phyloP scores from a whole-genome alignment of 2,329 filamentous ascomycete species.

The Penicillium sp. region DNA sequence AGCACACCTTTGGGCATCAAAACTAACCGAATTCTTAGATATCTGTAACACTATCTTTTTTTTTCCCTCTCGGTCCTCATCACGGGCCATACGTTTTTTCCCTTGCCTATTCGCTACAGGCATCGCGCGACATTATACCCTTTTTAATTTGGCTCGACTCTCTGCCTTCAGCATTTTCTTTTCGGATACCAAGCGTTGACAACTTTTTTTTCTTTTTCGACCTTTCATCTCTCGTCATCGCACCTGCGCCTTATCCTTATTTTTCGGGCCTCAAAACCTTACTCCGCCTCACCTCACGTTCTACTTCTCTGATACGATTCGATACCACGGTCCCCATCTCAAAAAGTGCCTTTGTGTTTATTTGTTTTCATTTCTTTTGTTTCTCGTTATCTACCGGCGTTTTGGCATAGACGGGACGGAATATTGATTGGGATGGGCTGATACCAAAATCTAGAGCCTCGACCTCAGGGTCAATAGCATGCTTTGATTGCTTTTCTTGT shows the following conservation, averaged over 20 bases:
- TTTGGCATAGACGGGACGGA: conserved; percentile 40
- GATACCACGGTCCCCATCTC: conserved; percentile 13
- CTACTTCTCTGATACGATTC: conserved; percentile 12
- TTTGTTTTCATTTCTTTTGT: conserved; percentile 15
- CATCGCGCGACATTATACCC: conserved; percentile 29
- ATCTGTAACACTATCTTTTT: conserved; percentile 32
- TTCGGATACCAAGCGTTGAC: conserved; percentile 29
- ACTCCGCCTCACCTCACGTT: conserved; percentile 6
- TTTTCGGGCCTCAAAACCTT: conserved; percentile 15
- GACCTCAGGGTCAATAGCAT: conserved; percentile 39
- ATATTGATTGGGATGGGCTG: conserved; percentile 37
- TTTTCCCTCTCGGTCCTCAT: conserved; percentile 2
- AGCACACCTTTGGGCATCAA: conserved; percentile 23
- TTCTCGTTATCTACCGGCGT: conserved; percentile 32
- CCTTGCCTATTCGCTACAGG: conserved; percentile 19
- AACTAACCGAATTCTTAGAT: conserved; percentile 23
- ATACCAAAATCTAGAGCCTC: conserved; percentile 41
- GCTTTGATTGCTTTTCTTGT: conserved; percentile 22
- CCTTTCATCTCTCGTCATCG: conserved; percentile 12
- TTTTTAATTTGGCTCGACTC: conserved; percentile 26
- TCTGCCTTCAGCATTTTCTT: conserved; percentile 23
- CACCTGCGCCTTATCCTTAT: conserved; percentile 9
- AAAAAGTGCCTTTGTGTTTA: conserved; percentile 25
- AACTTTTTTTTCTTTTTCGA: conserved; percentile 9
- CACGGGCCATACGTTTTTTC: conserved; percentile 19